Evolutionary conservation across 1,284 basidiomycete genomes (phyloP).

Genomic region (Moniliophthora roreri): DNA sequence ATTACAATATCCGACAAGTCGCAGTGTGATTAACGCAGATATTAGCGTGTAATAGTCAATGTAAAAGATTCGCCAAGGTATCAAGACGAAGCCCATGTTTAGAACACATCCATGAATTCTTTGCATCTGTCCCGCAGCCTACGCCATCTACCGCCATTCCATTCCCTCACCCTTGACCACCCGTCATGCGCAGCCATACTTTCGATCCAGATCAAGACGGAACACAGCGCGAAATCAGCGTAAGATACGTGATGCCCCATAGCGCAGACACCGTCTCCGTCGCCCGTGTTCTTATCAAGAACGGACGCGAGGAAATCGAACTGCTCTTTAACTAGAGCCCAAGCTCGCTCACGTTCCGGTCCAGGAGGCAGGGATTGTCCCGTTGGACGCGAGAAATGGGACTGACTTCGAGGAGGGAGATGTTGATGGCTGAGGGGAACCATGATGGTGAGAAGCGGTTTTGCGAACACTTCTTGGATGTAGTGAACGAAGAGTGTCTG

Average conservation of each 20-base stretch:
- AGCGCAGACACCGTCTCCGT: constrained; percentile 62
- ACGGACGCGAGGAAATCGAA: constrained; percentile 63
- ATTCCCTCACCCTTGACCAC: constrained; percentile 58
- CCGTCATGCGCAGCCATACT: constrained; percentile 65
- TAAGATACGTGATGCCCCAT: constrained; percentile 67
- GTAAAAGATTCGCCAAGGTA: too few species aligned
- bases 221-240: constrained; percentile 70
- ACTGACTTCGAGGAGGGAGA: constrained; percentile 53
- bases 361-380: constrained; percentile 32
- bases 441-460: constrained; percentile 69
- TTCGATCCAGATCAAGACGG: constrained; percentile 70
- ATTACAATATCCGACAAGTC: too few species aligned
- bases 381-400: constrained; percentile 39
- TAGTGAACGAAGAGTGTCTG: constrained; percentile 71
- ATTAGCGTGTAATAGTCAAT: too few species aligned
- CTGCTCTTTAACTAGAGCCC: constrained; percentile 60
- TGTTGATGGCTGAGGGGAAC: constrained; percentile 64
- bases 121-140: constrained; percentile 58
- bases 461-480: constrained; percentile 62
- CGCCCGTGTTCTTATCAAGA: constrained; percentile 60
- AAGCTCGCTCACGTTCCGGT: constrained; percentile 58
- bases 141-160: constrained; percentile 65
- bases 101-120: constrained; percentile 55
- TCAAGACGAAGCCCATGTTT: too few species aligned
- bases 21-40: too few species aligned